Base-by-base conservation (phyloP, 768 basidiomycete genomes). In the Boletus rubroflammeus region DNA sequence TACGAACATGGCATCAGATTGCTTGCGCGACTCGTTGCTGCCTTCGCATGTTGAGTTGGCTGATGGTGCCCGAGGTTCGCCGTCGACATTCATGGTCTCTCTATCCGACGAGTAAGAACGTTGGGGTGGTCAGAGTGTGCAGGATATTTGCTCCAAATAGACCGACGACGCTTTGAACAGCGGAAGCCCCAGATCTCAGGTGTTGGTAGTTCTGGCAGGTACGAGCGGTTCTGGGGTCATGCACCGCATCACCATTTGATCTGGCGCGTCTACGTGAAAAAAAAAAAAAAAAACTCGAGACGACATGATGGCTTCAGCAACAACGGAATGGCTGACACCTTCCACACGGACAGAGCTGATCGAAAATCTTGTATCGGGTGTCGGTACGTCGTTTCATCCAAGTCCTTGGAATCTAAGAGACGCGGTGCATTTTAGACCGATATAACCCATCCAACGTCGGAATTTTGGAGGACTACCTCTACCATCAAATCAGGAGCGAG, bases 371-470 rank as follows among this genome's bases (percentile, higher is more conserved):
- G 92, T 94, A 25, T 91, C 89, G 23, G 92, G 92, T 41, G 92
- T 94, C 44, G 92, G 91, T 90, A 57, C 60, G 90, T 71, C 47
- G 35, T 48, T 38, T 56, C 19, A 25, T 29, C 17, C 11, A 21
- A 15, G 35, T 40, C 6, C 28, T 46, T 53, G 46, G 6, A 14
- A 32, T 45, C 50, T 29, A 36, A 54, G 17, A 21, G 47, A 58
- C 28, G n/a, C 13, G 10, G 38, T 47, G 50, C 36, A 48, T 28
- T 54, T 47, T 54, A 97, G 96, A 98, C 78, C 88, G 96, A 55
- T 98, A 98, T 73, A 98, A 98, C 74, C 96, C 96, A 40, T 86
- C 87, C 49, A 98, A 98, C 70, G 85, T 96, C 55, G 78, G 84
- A 35, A 90, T 94, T 61, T 85, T 98, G 55, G 96, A 98, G 74